These are phyloP conservation scores for Decorospora gaudefroyi DNA, from an alignment of 2,329 filamentous ascomycete species.

Conservation along the genomic window DNA sequence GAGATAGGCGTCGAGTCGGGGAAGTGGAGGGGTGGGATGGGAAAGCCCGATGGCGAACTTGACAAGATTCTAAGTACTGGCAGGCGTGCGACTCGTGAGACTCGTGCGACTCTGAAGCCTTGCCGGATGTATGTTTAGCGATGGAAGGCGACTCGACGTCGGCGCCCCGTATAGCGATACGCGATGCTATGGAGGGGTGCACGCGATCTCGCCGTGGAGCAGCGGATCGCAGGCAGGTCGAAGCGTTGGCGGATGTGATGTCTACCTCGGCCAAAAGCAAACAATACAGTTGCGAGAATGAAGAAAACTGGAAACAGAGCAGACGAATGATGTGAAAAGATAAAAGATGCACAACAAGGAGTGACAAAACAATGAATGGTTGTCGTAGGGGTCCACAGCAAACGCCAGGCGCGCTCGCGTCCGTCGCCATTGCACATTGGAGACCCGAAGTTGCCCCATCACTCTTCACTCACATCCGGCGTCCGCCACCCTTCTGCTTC, in stretches of 20 bases:
- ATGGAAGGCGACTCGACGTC: conserved; percentile 5
- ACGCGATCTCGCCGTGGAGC: conserved; percentile 16
- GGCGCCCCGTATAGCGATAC: conserved; percentile 1
- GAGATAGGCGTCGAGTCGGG: conserved; percentile 16
- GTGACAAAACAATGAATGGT: background rate
- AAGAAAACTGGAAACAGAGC: background rate
- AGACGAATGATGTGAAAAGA: no score
- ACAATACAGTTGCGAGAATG: background rate
- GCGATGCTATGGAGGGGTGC: conserved; percentile 19
- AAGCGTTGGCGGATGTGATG: conserved; percentile 16
- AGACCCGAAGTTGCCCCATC: conserved; percentile 10
- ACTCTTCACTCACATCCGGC: conserved; percentile 2
- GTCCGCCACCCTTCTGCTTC: conserved; percentile 6
- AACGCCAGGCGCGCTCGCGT: conserved; percentile 13
- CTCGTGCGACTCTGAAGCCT: conserved; percentile 1
- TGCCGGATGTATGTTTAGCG: conserved; percentile 4
- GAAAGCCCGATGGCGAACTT: no score
- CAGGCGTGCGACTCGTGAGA: conserved; percentile 21
- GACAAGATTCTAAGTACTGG: no score
- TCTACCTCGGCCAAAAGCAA: no score
- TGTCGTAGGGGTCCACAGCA: background rate
- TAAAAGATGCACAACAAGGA: background rate
- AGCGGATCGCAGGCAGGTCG: conserved; percentile 24
- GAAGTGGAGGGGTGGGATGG: conserved; percentile 24
- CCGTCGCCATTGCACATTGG: conserved; percentile 4